These are phyloP conservation scores for Reutealis trisperma DNA, from an alignment of 345 rosid genomes.

Conservation along the genomic window DNA sequence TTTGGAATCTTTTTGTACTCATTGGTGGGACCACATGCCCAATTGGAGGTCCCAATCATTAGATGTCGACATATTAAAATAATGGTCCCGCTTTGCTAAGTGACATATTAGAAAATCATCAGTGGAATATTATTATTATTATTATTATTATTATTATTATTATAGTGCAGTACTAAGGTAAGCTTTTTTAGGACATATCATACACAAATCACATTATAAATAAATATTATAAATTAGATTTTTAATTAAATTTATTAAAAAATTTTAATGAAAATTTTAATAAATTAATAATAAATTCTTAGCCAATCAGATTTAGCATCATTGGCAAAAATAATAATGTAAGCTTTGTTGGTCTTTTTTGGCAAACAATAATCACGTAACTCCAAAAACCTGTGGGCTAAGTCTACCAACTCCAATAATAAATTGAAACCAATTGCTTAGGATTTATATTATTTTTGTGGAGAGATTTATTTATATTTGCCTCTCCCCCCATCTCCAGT, in stretches of 20 bases:
- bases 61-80: conserved; percentile 19
- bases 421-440: not conserved
- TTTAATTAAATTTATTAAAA: too few species aligned
- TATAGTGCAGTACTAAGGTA: not conserved
- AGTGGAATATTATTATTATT: not conserved
- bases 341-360: not conserved
- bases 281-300: too few species aligned
- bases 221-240: too few species aligned
- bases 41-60: conserved; percentile 41
- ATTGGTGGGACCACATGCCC: conserved; percentile 22
- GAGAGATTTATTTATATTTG: not conserved
- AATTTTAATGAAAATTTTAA: too few species aligned
- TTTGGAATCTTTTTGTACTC: conserved; percentile 29
- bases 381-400: conserved; percentile 42
- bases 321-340: not conserved
- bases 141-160: not conserved
- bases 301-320: too few species aligned
- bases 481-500: not conserved
- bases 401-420: conserved; percentile 51
- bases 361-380: conserved; percentile 21
- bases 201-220: too few species aligned
- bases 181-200: too few species aligned
- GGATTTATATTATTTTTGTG: not conserved
- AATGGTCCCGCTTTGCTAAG: conserved; percentile 16
- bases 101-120: not conserved